Percentiles rank a stretch among this genome's conserved stretches.
phyloP scores from a whole-genome alignment of 2,329 filamentous ascomycete genomes.

The Lomentospora prolificans region DNA sequence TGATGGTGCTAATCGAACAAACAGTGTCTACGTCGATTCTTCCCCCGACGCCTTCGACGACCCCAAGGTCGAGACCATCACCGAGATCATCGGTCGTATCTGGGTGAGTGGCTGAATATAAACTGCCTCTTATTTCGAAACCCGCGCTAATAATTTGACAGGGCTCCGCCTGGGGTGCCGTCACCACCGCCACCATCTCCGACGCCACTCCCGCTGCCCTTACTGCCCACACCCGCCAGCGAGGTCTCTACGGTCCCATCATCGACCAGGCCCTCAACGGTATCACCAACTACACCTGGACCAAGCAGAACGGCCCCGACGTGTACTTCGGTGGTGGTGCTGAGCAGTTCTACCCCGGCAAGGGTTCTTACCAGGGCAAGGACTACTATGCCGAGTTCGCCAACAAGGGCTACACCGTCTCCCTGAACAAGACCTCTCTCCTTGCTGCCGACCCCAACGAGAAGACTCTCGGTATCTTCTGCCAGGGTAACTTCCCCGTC shows the following conservation, averaged over 20 bases:
- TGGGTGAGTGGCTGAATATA: conserved; percentile 51
- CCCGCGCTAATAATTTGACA: conserved; percentile 14
- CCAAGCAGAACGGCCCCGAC: conserved; percentile 62
- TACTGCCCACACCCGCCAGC: conserved; percentile 61
- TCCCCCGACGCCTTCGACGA: conserved; percentile 67
- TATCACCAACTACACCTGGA: conserved; percentile 73
- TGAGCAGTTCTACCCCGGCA: conserved; percentile 64
- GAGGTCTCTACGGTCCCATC: conserved; percentile 59
- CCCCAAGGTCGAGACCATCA: conserved; percentile 77
- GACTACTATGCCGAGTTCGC: conserved; percentile 74
- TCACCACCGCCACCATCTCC: conserved; percentile 71
- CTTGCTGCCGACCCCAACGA: conserved; percentile 43
- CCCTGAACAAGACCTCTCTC: conserved; percentile 65
- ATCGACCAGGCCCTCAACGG: conserved; percentile 70
- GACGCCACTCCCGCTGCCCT: conserved; percentile 76
- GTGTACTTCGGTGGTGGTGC: conserved; percentile 77
- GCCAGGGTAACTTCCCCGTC: conserved; percentile 63
- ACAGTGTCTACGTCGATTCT: conserved; percentile 64
- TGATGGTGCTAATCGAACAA: too few relatives aligned
- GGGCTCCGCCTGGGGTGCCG: conserved; percentile 51
- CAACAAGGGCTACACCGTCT: conserved; percentile 61
- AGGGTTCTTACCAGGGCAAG: conserved; percentile 55
- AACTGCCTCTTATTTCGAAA: conserved; percentile 20
- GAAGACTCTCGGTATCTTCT: conserved; percentile 70
- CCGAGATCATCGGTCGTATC: conserved; percentile 65